Base-by-base conservation (phyloP, 257 asterid genomes). In the Paraleonurus japonicus region DNA sequence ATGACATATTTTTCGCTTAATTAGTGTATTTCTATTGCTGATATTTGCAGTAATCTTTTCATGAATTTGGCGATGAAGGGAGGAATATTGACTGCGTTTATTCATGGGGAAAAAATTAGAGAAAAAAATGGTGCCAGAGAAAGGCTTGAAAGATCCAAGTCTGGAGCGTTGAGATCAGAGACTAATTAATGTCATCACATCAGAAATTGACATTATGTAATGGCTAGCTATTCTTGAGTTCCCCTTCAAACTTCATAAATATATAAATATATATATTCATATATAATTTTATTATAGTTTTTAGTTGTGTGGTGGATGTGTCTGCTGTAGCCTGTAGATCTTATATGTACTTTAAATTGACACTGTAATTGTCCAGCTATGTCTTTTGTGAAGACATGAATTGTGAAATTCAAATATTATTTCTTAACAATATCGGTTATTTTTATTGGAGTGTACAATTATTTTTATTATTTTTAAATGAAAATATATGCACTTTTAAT, bases 171-270 rank as follows among this genome's bases (percentile, higher is more conserved):
- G 61, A 23, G n/a, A n/a, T n/a, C n/a, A n/a, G 33, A 1, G 33
- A 30, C 33, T 30, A 30, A 23, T n/a, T 23, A 65, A 69, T 60
- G 47, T 7, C 33, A n/a, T 47, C 3, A 16, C 15, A 33, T 39
- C 13, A 53, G 16, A 15, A 19, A 8, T 22, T 35, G 67, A 39
- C 66, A 24, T 63, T n/a, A 69, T 16, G 8, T 70, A n/a, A 41
- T 57, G 47, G 37, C 26, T 57, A 45, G 37, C 39, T 58, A 48
- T 71, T 71, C 57, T 72, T 37, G 78, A 50, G 78, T 71, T 77
- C 78, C 81, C 81, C 81, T 66, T 33, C 7, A 47, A 69, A 77
- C 81, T 77, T 77, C 81, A 77, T 48, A 72, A 15, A 32, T 61
- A 59, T 59, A 13, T 16, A n/a, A n/a, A n/a, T n/a, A n/a, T n/a